phyloP scores from a whole-genome alignment of 2,329 filamentous ascomycete genomes.

The Xylariaceae sp. region DNA sequence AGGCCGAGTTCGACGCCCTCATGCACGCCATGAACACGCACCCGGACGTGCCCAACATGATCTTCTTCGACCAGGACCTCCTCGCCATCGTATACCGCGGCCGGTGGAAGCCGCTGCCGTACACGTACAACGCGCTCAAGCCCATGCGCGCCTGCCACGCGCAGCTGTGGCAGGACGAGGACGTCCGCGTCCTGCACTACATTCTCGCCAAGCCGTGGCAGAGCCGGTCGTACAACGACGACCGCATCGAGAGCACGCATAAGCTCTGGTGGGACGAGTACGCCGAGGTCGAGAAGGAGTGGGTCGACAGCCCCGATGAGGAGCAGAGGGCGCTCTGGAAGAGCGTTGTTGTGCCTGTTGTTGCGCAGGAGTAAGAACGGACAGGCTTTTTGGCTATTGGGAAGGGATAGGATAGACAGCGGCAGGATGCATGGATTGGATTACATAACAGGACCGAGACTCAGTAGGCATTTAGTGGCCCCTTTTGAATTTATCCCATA shows the following conservation, averaged over 20 bases:
- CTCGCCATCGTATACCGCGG: slow-evolving; percentile 27
- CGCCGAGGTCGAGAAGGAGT: slow-evolving; percentile 25
- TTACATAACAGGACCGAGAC: too few species aligned
- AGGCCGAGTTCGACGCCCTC: slow-evolving; percentile 25
- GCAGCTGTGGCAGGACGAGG: slow-evolving; percentile 23
- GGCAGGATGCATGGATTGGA: too few species aligned
- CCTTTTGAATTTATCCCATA: too few species aligned
- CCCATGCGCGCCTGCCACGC: slow-evolving; percentile 28
- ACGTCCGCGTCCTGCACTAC: slow-evolving; percentile 28
- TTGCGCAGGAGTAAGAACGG: slow-evolving; percentile 28
- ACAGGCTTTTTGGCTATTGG: not conserved
- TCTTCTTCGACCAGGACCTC: slow-evolving; percentile 30
- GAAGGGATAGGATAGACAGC: not conserved
- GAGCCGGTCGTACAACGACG: slow-evolving; percentile 21
- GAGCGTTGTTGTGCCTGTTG: slow-evolving; percentile 30
- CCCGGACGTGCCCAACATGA: slow-evolving; percentile 27
- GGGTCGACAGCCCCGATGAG: slow-evolving; percentile 22
- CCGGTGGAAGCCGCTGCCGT: slow-evolving; percentile 28
- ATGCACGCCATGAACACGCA: slow-evolving; percentile 30
- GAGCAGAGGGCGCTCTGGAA: slow-evolving; percentile 27
- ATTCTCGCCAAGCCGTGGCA: slow-evolving; percentile 31
- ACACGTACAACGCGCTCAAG: slow-evolving; percentile 29
- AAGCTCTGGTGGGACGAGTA: slow-evolving; percentile 32
- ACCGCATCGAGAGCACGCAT: slow-evolving; percentile 28
- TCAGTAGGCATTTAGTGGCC: too few species aligned